Percentiles rank a stretch among this genome's conserved stretches.
phyloP scores from a whole-genome alignment of 2,329 filamentous ascomycete species.

The Ophiostoma himal-ulmi region DNA sequence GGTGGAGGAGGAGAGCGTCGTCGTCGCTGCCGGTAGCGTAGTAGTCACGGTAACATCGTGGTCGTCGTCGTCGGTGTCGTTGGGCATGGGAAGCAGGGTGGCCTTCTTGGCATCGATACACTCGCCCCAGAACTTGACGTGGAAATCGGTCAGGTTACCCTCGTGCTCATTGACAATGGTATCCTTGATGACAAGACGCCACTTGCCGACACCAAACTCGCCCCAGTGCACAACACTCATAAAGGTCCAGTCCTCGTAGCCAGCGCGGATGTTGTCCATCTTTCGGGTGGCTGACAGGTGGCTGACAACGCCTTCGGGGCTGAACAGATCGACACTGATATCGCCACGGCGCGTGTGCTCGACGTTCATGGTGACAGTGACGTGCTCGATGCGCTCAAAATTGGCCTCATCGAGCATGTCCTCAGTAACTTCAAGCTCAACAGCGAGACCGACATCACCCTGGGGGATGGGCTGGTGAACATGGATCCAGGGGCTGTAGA shows the following conservation, averaged over 20 bases:
- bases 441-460: conserved; percentile 71
- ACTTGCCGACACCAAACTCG: conserved; percentile 78
- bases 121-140: conserved; percentile 90
- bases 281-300: conserved; percentile 73
- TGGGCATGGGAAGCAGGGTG: conserved; percentile 71
- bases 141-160: conserved; percentile 85
- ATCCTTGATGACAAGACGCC: conserved; percentile 88
- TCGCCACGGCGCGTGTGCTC: conserved; percentile 83
- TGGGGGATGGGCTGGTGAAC: conserved; percentile 82
- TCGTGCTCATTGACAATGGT: conserved; percentile 67
- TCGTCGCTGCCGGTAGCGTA: conserved; percentile 57
- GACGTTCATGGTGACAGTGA: conserved; percentile 96
- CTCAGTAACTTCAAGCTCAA: conserved; percentile 73
- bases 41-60: conserved; percentile 63
- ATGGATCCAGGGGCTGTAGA: conserved; percentile 86
- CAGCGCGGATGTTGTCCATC: conserved; percentile 58
- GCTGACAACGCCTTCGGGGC: conserved; percentile 73
- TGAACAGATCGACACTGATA: conserved; percentile 83
- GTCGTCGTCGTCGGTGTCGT: conserved; percentile 75
- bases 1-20: conserved; percentile 46
- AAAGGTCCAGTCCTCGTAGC: conserved; percentile 95
- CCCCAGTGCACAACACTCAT: conserved; percentile 99
- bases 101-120: conserved; percentile 70
- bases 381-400: conserved; percentile 80
- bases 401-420: conserved; percentile 79